Conservation (phyloP, 345 rosid genomes). For the Gossypium herbaceum region DNA sequence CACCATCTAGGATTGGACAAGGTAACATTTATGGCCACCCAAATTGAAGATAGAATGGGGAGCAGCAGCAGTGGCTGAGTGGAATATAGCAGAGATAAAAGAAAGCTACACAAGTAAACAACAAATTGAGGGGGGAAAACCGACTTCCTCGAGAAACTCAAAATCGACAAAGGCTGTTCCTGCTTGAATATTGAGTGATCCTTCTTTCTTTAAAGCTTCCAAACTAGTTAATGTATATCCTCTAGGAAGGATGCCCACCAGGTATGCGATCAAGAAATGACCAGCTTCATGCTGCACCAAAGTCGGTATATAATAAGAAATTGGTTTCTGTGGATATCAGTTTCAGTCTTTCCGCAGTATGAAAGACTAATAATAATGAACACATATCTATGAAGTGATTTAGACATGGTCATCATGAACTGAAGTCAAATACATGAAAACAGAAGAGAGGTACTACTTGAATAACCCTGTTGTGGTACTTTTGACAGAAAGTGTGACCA, state of each 20-base stretch:
- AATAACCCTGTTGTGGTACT: constrained; percentile 78
- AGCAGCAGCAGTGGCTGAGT: not conserved
- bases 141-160: constrained; percentile 86
- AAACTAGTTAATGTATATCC: constrained; percentile 72
- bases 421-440: not conserved
- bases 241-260: constrained; percentile 76
- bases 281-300: constrained; percentile 88
- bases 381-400: not conserved
- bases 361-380: not conserved
- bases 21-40: not conserved
- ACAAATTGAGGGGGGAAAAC: constrained; percentile 10
- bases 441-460: constrained; percentile 41
- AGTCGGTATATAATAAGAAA: not conserved
- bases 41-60: not conserved
- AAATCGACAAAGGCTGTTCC: constrained; percentile 87
- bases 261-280: constrained; percentile 89
- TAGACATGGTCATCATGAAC: not conserved
- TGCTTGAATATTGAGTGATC: constrained; percentile 90
- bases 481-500: constrained; percentile 71
- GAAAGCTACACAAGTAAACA: not conserved
- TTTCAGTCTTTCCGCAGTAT: not conserved
- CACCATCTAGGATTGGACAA: not conserved
- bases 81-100: not conserved
- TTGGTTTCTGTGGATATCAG: not conserved
- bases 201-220: constrained; percentile 81